Percentiles rank a stretch among this genome's conserved stretches.
Conservation (phyloP, 805 yeast genomes). For the Pichia eremophila region DNA sequence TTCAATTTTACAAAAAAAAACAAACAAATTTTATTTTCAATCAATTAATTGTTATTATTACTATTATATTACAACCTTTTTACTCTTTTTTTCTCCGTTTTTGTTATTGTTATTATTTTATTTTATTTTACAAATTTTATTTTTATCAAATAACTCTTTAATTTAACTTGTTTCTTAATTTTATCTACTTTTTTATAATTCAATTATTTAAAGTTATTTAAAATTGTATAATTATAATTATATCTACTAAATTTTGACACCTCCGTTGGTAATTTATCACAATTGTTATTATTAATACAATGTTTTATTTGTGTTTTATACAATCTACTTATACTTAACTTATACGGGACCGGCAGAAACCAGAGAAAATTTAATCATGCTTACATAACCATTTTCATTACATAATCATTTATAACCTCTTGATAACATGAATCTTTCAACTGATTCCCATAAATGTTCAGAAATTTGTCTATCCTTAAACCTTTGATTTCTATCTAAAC, state of each 20-base stretch:
- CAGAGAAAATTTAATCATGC: no score
- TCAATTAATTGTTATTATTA: no score
- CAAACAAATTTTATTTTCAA: no score
- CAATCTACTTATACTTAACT: no score
- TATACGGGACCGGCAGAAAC: no score
- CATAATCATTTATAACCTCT: constrained; percentile 49
- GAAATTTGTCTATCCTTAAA: constrained; percentile 85
- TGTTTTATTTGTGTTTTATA: no score
- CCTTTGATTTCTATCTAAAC: constrained; percentile 71
- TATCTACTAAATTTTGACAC: no score
- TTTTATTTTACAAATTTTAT: not conserved
- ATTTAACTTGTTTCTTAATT: not conserved
- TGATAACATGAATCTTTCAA: constrained; percentile 63
- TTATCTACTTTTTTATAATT: not conserved
- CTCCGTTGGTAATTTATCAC: no score
- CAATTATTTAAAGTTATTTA: not conserved
- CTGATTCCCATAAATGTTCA: constrained; percentile 73
- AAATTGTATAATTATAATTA: not conserved
- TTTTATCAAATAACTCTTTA: not conserved
- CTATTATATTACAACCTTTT: no score
- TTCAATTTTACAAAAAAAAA: no score
- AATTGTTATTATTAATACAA: no score
- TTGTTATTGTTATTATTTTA: not conserved
- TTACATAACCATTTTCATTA: no score
- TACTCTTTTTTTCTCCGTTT: not conserved